Conservation (phyloP, 2,329 filamentous ascomycete genomes). For the Emydomyces testavorans region DNA sequence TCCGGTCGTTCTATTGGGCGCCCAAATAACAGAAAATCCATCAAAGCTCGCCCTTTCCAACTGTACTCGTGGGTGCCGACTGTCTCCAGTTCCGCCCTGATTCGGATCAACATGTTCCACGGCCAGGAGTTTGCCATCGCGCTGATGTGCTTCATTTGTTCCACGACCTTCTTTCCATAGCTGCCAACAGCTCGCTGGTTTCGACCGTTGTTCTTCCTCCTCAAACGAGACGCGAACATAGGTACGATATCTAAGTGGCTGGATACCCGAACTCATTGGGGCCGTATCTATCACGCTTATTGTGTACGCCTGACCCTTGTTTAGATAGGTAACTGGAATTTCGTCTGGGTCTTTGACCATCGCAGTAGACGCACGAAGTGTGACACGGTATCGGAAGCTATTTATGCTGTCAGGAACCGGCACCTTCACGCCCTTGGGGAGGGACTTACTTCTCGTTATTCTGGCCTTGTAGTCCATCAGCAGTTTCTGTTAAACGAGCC, state of each 20-base stretch:
- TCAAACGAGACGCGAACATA: conserved; percentile 95
- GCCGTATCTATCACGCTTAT: conserved; percentile 71
- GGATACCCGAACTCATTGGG: conserved; percentile 46
- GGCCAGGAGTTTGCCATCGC: conserved; percentile 77
- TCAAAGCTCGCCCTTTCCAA: conserved; percentile 75
- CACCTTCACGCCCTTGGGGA: no score
- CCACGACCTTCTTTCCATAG: conserved; percentile 93
- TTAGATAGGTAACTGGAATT: conserved; percentile 94
- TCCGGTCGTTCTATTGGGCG: conserved; percentile 53
- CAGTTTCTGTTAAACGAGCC: background rate
- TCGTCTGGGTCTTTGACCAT: conserved; percentile 74
- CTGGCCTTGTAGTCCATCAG: conserved; percentile 21
- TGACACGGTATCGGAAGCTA: conserved; percentile 61
- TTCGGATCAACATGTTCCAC: conserved; percentile 74
- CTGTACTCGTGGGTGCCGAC: conserved; percentile 58
- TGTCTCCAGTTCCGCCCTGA: conserved; percentile 43
- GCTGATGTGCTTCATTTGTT: conserved; percentile 88
- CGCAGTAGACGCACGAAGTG: conserved; percentile 83
- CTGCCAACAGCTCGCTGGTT: conserved; percentile 75
- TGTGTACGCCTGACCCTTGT: conserved; percentile 92
- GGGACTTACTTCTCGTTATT: conserved; percentile 44
- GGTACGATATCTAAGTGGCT: conserved; percentile 67
- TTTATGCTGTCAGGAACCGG: background rate
- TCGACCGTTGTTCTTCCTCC: conserved; percentile 81
- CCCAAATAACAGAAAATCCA: conserved; percentile 86